A percentile compares a stretch with the other conserved stretches of the same genome.
phyloP scores from a whole-genome alignment of 1,139 yeast genomes.

The Yamadazyma siamensis region DNA sequence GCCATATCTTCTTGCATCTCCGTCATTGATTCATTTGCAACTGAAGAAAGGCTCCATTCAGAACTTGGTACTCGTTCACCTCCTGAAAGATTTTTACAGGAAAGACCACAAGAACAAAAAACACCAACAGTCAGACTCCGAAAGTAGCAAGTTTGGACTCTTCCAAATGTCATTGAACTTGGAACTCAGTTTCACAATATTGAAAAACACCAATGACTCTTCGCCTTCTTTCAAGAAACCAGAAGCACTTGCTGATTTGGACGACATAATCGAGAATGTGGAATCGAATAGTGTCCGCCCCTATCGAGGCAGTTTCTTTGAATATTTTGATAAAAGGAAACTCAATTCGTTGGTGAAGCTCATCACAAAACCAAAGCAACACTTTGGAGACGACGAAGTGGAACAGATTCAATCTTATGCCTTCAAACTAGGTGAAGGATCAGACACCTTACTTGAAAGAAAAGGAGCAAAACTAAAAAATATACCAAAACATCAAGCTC shows the following conservation, averaged over 20 bases:
- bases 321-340: conserved; percentile 10
- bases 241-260: conserved; percentile 6
- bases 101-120: conserved; percentile 1
- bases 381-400: conserved; percentile 10
- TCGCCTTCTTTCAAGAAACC: background rate
- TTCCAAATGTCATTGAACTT: conserved; percentile 13
- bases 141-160: conserved; percentile 7
- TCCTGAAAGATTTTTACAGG: conserved; percentile 8
- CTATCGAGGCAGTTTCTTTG: conserved; percentile 9
- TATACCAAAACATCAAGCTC: conserved; percentile 9
- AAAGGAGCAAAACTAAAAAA: conserved; percentile 1
- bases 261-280: conserved; percentile 2
- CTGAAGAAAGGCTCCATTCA: conserved; percentile 12
- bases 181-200: conserved; percentile 9
- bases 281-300: conserved; percentile 6
- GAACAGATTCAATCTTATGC: conserved; percentile 30
- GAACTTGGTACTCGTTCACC: conserved; percentile 8
- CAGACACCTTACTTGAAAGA: conserved; percentile 5
- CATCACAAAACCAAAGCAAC: conserved; percentile 4
- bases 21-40: conserved; percentile 12
- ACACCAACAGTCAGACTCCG: background rate
- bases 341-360: conserved; percentile 10
- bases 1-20: conserved; percentile 26
- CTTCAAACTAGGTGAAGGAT: conserved; percentile 26
- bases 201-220: conserved; percentile 2